Percentiles rank a stretch among this genome's conserved stretches.
These are phyloP conservation scores for Tricholoma furcatifolium DNA, from an alignment of 768 basidiomycete species.

Conservation along the genomic window DNA sequence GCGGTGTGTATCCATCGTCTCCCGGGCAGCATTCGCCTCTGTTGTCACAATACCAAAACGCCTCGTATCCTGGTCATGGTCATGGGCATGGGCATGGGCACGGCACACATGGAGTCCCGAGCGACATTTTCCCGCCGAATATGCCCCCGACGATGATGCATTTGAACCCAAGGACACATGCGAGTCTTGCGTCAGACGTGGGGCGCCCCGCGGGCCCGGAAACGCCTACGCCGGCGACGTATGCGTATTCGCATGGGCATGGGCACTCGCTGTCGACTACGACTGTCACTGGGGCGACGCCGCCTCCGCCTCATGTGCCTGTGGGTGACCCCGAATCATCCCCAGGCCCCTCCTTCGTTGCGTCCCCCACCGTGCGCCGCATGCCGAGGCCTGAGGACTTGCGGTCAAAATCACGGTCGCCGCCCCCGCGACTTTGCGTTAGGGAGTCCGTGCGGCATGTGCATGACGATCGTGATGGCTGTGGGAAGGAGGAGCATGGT, in stretches of 20 bases:
- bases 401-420: slow-evolving; percentile 19
- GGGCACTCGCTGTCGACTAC: slow-evolving; percentile 48
- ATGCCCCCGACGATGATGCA: slow-evolving; percentile 39
- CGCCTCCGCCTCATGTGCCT: slow-evolving; percentile 23
- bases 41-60: slow-evolving; percentile 39
- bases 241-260: slow-evolving; percentile 41
- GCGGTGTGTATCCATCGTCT: slow-evolving; percentile 45
- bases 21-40: slow-evolving; percentile 40
- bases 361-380: slow-evolving; percentile 20
- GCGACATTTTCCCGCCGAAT: slow-evolving; percentile 42
- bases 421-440: background rate
- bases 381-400: slow-evolving; percentile 7
- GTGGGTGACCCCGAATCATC: background rate
- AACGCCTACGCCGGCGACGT: slow-evolving; percentile 40
- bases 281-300: slow-evolving; percentile 46
- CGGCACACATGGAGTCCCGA: slow-evolving; percentile 29
- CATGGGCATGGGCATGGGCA: too few relatives aligned
- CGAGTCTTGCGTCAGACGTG: slow-evolving; percentile 15
- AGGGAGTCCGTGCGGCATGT: too few relatives aligned
- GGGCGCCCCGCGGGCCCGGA: slow-evolving; percentile 35
- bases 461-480: too few relatives aligned
- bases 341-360: slow-evolving; percentile 15
- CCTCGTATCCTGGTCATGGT: too few relatives aligned
- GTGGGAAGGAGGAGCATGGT: too few relatives aligned
- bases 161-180: slow-evolving; percentile 31